phyloP scores from a whole-genome alignment of 1,139 yeast species.

The Lizanozyma gosingica region DNA sequence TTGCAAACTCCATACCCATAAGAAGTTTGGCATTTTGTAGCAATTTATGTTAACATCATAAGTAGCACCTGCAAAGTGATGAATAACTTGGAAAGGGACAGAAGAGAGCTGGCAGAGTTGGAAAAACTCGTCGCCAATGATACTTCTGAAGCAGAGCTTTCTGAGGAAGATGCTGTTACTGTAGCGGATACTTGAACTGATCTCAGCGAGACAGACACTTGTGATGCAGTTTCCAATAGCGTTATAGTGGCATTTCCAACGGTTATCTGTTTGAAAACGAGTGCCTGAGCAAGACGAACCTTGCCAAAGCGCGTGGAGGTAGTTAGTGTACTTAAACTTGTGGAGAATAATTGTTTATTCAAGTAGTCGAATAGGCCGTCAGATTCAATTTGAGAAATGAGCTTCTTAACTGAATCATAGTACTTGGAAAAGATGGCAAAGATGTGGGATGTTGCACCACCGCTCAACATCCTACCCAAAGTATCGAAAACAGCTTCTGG shows the following conservation, averaged over 20 bases:
- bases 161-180: not conserved
- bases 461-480: constrained; percentile 17
- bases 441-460: constrained; percentile 12
- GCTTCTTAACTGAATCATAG: constrained; percentile 21
- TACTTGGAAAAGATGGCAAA: constrained; percentile 19
- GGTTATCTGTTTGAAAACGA: not conserved
- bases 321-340: constrained; percentile 4
- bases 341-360: constrained; percentile 28
- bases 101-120: not conserved
- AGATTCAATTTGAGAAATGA: constrained; percentile 25
- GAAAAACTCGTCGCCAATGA: not conserved
- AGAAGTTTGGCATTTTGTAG: too few species aligned
- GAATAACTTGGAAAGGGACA: not conserved
- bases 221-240: not conserved
- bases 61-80: not conserved
- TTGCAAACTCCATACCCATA: too few species aligned
- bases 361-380: constrained; percentile 33
- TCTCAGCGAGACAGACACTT: too few species aligned
- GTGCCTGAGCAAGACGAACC: not conserved
- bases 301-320: not conserved
- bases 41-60: not conserved
- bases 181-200: not conserved
- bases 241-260: not conserved
- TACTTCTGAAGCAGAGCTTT: not conserved
- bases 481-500: constrained; percentile 16